A percentile compares a stretch with the other conserved stretches of the same genome.
Conservation (phyloP, 495 filamentous ascomycete genomes). For the Terfezia claveryi region DNA sequence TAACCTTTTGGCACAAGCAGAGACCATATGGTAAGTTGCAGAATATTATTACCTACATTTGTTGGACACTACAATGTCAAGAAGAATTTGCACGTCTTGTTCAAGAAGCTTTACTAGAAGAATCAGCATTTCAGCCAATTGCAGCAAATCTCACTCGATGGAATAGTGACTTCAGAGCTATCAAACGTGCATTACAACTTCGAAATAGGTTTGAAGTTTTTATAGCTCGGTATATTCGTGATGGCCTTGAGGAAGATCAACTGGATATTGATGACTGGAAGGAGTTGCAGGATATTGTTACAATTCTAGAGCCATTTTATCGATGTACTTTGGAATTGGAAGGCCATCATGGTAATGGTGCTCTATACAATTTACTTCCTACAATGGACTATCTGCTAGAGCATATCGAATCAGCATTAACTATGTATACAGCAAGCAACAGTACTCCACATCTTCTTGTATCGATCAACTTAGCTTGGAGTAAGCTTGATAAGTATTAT, state of each 20-base stretch:
- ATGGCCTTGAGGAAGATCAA: not conserved
- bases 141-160: constrained; percentile 3
- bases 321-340: constrained; percentile 1
- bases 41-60: constrained; percentile 6
- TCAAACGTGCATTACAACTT: constrained; percentile 2
- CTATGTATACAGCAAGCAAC: not conserved
- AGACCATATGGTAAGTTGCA: constrained; percentile 6
- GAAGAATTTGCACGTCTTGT: constrained; percentile 3
- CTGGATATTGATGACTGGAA: constrained; percentile 4
- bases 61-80: not conserved
- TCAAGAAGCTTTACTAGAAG: not conserved
- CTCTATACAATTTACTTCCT: too few relatives aligned
- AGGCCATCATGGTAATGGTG: not conserved
- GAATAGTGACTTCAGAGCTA: constrained; percentile 3
- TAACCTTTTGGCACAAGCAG: constrained; percentile 3
- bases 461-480: constrained; percentile 1
- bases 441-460: not conserved
- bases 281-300: not conserved
- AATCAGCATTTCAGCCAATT: not conserved
- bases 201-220: constrained; percentile 5
- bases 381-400: too few relatives aligned
- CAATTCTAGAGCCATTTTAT: constrained; percentile 1
- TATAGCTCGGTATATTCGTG: not conserved
- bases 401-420: too few relatives aligned
- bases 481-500: constrained; percentile 1